Conservation (phyloP, 2,329 filamentous ascomycete genomes). For the Podosphaera aphanis region DNA sequence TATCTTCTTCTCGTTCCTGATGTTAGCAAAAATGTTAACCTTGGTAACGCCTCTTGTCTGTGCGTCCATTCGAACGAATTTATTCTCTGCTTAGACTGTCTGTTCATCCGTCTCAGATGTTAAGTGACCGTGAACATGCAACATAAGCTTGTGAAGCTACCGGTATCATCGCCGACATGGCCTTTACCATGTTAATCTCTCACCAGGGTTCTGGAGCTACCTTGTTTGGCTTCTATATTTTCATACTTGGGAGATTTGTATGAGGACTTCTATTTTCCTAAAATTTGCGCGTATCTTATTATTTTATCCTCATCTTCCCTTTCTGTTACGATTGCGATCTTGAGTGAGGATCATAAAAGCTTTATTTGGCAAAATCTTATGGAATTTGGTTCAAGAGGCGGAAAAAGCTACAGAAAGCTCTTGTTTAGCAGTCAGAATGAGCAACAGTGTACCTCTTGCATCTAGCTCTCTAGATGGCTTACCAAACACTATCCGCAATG, state of each 20-base stretch:
- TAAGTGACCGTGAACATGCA: background rate
- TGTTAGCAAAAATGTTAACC: background rate
- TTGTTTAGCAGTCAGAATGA: background rate
- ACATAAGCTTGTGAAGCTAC: background rate
- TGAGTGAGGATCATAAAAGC: background rate
- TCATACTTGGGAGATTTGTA: background rate
- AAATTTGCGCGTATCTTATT: background rate
- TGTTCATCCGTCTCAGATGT: background rate
- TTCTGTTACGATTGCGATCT: background rate
- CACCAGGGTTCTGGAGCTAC: background rate
- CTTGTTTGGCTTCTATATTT: background rate
- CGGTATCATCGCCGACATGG: background rate
- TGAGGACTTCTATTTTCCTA: background rate
- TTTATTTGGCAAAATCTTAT: background rate
- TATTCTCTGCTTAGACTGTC: background rate
- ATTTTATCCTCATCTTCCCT: background rate
- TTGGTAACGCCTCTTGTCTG: background rate
- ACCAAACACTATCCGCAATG: slow-evolving; percentile 68
- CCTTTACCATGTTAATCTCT: background rate
- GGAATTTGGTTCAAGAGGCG: background rate
- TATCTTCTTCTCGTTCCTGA: background rate
- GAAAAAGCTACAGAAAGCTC: background rate
- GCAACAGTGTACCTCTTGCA: background rate
- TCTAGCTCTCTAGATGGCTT: slow-evolving; percentile 58
- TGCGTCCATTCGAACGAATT: background rate